Percentiles rank a stretch among this genome's conserved stretches.
phyloP scores from a whole-genome alignment of 345 rosid genomes.

The Populus pruinosa region DNA sequence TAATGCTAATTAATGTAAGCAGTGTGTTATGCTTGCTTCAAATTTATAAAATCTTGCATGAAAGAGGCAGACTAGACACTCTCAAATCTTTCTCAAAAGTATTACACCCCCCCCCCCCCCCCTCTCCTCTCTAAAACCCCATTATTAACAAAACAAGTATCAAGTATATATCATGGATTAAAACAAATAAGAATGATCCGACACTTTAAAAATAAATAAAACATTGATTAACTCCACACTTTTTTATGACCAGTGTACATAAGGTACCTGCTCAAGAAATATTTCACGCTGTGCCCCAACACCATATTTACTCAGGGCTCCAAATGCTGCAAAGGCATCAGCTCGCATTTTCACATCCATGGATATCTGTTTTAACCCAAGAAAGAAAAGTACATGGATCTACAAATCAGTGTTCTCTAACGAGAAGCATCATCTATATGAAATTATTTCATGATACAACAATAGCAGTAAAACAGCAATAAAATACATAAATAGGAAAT shows the following conservation, averaged over 20 bases:
- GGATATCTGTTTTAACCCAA: slow-evolving; percentile 44
- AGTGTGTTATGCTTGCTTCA: too few species aligned
- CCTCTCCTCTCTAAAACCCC: too few species aligned
- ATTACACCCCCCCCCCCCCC: too few species aligned
- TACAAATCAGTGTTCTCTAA: not conserved
- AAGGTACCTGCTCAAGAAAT: slow-evolving; percentile 85
- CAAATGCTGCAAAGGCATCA: slow-evolving; percentile 86
- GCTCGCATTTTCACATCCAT: slow-evolving; percentile 83
- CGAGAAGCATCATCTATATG: not conserved
- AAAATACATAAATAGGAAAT: not conserved
- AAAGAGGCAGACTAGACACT: too few species aligned
- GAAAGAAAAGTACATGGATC: not conserved
- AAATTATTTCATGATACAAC: not conserved
- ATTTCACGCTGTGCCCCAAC: slow-evolving; percentile 60
- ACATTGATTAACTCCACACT: not conserved
- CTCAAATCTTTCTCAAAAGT: too few species aligned
- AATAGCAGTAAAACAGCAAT: not conserved
- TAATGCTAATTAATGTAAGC: too few species aligned
- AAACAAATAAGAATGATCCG: too few species aligned
- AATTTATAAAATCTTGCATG: too few species aligned
- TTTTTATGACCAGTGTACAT: not conserved
- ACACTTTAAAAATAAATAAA: too few species aligned
- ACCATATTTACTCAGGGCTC: slow-evolving; percentile 73
- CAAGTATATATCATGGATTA: too few species aligned
- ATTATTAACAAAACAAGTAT: too few species aligned